Percentiles rank a stretch among this genome's conserved stretches.
phyloP scores from a whole-genome alignment of 108 stramenopile genomes.

The Parmales sp. region DNA sequence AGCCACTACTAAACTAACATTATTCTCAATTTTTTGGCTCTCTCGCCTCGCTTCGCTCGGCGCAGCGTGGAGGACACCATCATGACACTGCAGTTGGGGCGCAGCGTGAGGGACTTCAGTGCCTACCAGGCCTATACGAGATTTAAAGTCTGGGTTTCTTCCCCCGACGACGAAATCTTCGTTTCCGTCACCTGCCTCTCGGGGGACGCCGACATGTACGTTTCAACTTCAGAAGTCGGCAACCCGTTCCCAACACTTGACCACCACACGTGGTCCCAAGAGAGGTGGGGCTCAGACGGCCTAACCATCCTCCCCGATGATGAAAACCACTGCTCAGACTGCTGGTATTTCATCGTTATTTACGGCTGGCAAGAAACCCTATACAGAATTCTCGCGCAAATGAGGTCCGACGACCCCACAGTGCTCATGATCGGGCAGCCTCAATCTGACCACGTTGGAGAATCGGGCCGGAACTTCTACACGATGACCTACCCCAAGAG shows the following conservation, averaged over 20 bases:
- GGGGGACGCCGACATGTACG: not conserved
- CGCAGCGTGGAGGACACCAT: too few relatives aligned
- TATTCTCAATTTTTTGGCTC: too few relatives aligned
- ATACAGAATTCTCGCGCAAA: not conserved
- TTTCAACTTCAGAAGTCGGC: too few relatives aligned
- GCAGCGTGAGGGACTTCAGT: too few relatives aligned
- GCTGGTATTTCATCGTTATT: not conserved
- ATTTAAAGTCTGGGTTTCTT: too few relatives aligned
- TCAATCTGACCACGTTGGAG: not conserved
- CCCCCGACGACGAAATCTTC: not conserved
- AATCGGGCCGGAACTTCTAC: not conserved
- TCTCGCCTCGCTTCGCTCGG: too few relatives aligned
- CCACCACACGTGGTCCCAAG: not conserved
- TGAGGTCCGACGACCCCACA: not conserved
- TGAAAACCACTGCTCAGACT: not conserved
- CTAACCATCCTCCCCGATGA: slow-evolving; percentile 2
- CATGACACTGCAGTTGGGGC: too few relatives aligned
- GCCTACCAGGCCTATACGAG: too few relatives aligned
- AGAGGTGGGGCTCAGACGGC: not conserved
- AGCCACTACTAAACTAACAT: too few relatives aligned
- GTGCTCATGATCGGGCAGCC: not conserved
- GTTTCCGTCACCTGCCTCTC: not conserved
- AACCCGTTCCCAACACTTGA: not conserved
- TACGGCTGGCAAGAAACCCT: not conserved
- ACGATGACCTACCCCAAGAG: not conserved